Base-by-base conservation (phyloP, 257 asterid species). In the Catharanthus roseus region DNA sequence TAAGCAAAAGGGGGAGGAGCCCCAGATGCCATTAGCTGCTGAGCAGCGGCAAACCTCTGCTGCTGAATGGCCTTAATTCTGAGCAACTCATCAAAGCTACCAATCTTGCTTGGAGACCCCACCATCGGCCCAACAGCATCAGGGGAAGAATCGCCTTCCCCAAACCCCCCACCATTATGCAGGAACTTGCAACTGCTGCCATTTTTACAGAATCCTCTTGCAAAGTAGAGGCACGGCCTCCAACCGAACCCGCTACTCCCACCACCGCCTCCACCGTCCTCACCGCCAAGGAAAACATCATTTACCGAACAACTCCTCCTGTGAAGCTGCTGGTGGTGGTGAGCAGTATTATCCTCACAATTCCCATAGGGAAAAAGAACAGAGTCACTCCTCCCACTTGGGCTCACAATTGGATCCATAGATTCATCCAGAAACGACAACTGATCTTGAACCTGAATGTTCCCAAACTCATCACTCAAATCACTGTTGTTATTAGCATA, bases 381-480 rank as follows among this genome's bases (percentile, higher is more conserved):
- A 13, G 97, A 89, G 44, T 93, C 96, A 65, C 97, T 89, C 77
- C 93, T 84, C 63, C 96, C 96, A 77, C 96, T 85, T 0, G 99
- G 99, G 68, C 98, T 89, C 76, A 86, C 82, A 3, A 82, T 41
- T 10, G 95, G 89, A 84, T 87, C 89, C 86, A 78, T 12, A n/a
- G 95, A 75, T 68, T 92, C 98, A 15, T 92, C 97, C 2, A 82
- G 74, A 80, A 89, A 89, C 15, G 89, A 57, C 73, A 81, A 65
- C 68, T 85, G 88, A 47, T 84, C 89, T 38, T 77, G 83, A 56
- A 75, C 82, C 68, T 80, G 87, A 64, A 78, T 68, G 70, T 70
- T 67, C 63, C 76, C 82, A 26, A 78, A 73, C 56, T 85, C 96
- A 12, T 78, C 83, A 29, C 76, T 73, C 54, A 65, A 67, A 23